Evolutionary conservation across 495 filamentous ascomycete species (phyloP).

Genomic region (Aspergillus asperescens): DNA sequence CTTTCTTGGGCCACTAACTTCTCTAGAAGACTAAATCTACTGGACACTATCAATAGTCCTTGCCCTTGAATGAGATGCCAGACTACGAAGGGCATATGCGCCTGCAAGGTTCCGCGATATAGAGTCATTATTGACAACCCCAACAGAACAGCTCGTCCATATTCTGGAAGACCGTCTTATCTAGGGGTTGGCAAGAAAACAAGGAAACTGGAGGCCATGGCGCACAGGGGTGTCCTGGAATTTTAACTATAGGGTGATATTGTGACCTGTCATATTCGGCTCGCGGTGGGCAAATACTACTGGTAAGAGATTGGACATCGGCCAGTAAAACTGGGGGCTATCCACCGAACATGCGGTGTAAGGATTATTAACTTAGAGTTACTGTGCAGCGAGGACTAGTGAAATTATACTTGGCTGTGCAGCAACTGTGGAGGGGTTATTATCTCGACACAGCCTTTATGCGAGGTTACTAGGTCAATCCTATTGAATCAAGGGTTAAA

Average conservation of each 20-base stretch:
- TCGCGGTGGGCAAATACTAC: not conserved
- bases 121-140: not conserved
- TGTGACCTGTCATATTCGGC: conserved; percentile 11
- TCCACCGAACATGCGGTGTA: conserved; percentile 11
- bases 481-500: conserved; percentile 6
- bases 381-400: not conserved
- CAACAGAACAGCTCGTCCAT: not conserved
- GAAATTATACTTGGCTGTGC: not conserved
- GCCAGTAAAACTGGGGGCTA: not conserved
- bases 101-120: not conserved
- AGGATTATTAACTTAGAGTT: not conserved
- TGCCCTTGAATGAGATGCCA: not conserved
- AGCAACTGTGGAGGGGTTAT: not conserved
- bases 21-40: not conserved
- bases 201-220: not conserved
- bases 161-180: not conserved
- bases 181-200: not conserved
- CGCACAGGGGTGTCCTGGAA: not conserved
- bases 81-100: not conserved
- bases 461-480: not conserved
- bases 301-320: conserved; percentile 9
- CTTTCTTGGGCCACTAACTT: not conserved
- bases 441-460: not conserved
- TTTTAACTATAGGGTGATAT: not conserved
- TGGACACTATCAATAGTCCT: not conserved